A percentile compares a stretch with the other conserved stretches of the same genome.
Conservation (phyloP, 768 basidiomycete genomes). For the Xerocomellus intermedius region DNA sequence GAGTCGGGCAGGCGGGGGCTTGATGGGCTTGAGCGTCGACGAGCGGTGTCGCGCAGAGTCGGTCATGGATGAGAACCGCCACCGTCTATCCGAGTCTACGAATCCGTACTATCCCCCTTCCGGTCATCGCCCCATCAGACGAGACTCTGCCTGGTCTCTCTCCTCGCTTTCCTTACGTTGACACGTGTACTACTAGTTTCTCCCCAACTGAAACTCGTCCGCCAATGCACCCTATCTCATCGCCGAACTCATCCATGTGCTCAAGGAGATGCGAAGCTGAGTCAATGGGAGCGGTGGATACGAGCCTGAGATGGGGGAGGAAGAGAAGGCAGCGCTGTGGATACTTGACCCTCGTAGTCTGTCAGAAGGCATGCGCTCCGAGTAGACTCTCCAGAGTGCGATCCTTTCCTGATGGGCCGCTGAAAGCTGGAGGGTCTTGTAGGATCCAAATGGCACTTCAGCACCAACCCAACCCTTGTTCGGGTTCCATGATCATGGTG, state of each 20-base stretch:
- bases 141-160: too few species aligned
- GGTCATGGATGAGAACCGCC: not conserved
- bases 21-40: slow-evolving; percentile 13
- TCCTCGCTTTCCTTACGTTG: too few species aligned
- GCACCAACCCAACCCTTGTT: too few species aligned
- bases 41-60: slow-evolving; percentile 21
- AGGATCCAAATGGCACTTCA: too few species aligned
- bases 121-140: too few species aligned
- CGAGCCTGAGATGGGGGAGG: slow-evolving; percentile 15
- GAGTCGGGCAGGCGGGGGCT: not conserved
- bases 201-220: too few species aligned
- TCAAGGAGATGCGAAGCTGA: slow-evolving; percentile 63
- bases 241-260: slow-evolving; percentile 26
- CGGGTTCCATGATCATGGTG: too few species aligned
- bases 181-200: too few species aligned
- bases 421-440: too few species aligned
- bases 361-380: slow-evolving; percentile 18
- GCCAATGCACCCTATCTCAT: too few species aligned
- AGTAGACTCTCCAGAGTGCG: not conserved
- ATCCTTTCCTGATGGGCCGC: too few species aligned
- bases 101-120: not conserved
- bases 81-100: not conserved
- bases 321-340: slow-evolving; percentile 54
- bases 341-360: slow-evolving; percentile 73
- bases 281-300: slow-evolving; percentile 6